A percentile compares a stretch with the other conserved stretches of the same genome.
Conservation (phyloP, 768 basidiomycete species). For the Rhodotorula graminis region DNA sequence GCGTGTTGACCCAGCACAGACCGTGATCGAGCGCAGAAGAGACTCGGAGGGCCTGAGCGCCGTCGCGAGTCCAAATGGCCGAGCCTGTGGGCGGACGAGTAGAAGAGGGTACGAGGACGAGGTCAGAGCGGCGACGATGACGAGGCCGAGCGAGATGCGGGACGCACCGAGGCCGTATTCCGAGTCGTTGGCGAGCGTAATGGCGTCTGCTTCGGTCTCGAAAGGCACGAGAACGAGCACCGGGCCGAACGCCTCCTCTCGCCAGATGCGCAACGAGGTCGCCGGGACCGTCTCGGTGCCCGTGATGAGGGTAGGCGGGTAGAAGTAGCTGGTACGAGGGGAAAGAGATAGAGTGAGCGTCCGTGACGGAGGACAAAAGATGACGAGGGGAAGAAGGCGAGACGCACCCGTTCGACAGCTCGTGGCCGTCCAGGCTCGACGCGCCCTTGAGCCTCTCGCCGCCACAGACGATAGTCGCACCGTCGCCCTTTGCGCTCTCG, state of each 20-base stretch:
- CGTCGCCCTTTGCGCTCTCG: constrained; percentile 51
- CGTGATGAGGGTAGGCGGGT: constrained; percentile 69
- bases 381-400: too few relatives aligned
- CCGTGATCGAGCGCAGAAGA: constrained; percentile 67
- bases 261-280: constrained; percentile 26
- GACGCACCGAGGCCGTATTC: constrained; percentile 83
- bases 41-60: constrained; percentile 71
- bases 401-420: constrained; percentile 59
- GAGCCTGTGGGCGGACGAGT: constrained; percentile 51
- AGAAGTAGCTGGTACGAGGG: constrained; percentile 63
- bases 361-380: too few relatives aligned
- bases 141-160: too few relatives aligned
- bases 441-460: constrained; percentile 61
- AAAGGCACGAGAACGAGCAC: constrained; percentile 76
- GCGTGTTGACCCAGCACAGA: constrained; percentile 81
- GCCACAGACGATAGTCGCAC: constrained; percentile 57
- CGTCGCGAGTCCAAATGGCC: constrained; percentile 70
- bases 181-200: constrained; percentile 77
- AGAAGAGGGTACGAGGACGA: too few relatives aligned
- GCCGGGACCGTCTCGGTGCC: constrained; percentile 49
- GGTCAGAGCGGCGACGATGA: too few relatives aligned
- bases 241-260: constrained; percentile 79
- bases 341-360: too few relatives aligned
- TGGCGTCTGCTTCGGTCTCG: constrained; percentile 77
- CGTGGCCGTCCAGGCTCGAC: constrained; percentile 65